Evolutionary conservation across 768 basidiomycete genomes (phyloP), one percentile per base, ranked within the genome.

Genomic region (Basidioascus undulatus): DNA sequence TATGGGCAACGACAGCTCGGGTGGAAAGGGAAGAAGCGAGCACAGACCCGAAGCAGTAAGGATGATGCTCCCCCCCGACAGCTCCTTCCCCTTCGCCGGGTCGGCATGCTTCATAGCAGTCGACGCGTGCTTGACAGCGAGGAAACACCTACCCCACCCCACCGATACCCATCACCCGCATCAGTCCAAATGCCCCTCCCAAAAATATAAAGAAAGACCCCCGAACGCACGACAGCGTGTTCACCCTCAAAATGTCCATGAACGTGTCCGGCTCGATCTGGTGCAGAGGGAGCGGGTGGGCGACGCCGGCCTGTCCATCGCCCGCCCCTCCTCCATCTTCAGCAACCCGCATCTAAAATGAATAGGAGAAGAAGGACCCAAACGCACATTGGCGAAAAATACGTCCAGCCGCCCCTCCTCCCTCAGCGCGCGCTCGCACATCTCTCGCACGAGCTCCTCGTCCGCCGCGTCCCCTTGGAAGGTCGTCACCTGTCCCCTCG

Each of bases 351-450:
- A n/a, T n/a, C n/a, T n/a, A 21, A 16, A 35, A 21, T 5, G 34
- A 25, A 23, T 30, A 33, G 19, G 32, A 16, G 25, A 40, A n/a
- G 16, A 41, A 32, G 18, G 32, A 1, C 28, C 32, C 35, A 47
- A 40, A 51, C 71, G 39, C 52, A 82, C 86, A 55, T 94, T 92
- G 26, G 87, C 87, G 54, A 86, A 94, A 65, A 92, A 92, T 47
- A 87, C 73, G 49, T 94, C 87, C 11, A 94, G 64, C 44, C 71
- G 67, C 8, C 84, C 83, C 53, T 87, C 75, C 45, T 92, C 83
- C 32, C 67, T 59, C 25, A 83, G 51, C 3, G 77, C 81, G 43
- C 63, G 71, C 42, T 74, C 61, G 55, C 84, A 83, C 1, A 84
- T 55, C 6, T 58, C 59, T 18, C 68, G 62, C 42, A 92, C 74